Percentiles rank a stretch among this genome's conserved stretches.
phyloP scores from a whole-genome alignment of 192 early-diverging fungal species.

The Kickxella alabastrina region DNA sequence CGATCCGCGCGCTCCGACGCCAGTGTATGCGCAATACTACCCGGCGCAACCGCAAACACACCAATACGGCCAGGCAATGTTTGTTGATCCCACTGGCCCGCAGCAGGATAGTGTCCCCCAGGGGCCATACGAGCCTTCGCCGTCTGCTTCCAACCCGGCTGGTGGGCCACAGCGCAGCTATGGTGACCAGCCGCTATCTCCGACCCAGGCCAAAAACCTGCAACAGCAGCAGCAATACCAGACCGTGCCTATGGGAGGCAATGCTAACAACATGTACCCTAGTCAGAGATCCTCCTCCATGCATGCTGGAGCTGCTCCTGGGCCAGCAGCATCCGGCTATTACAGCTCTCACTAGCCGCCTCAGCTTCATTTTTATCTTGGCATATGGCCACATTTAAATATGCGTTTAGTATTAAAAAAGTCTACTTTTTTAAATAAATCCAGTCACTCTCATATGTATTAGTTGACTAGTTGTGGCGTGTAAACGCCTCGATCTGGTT shows the following conservation, averaged over 20 bases:
- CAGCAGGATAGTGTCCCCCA: background rate
- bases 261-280: background rate
- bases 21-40: constrained; percentile 11
- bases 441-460: too few species aligned
- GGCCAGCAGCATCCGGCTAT: background rate
- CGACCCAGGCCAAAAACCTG: constrained; percentile 35
- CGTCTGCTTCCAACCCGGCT: background rate
- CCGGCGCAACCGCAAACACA: constrained; percentile 4
- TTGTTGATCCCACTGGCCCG: constrained; percentile 5
- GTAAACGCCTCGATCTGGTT: too few species aligned
- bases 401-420: too few species aligned
- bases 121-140: background rate
- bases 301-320: constrained; percentile 15
- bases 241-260: background rate
- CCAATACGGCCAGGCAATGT: constrained; percentile 18
- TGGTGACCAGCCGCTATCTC: constrained; percentile 35
- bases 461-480: too few species aligned
- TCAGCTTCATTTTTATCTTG: too few species aligned
- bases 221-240: constrained; percentile 20
- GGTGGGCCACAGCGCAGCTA: constrained; percentile 4
- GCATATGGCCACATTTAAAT: too few species aligned
- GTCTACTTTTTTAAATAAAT: too few species aligned
- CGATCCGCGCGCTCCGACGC: constrained; percentile 7
- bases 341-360: too few species aligned
- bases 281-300: constrained; percentile 15